Conservation (phyloP, 106 monocot genomes). For the Posidonia australis region DNA sequence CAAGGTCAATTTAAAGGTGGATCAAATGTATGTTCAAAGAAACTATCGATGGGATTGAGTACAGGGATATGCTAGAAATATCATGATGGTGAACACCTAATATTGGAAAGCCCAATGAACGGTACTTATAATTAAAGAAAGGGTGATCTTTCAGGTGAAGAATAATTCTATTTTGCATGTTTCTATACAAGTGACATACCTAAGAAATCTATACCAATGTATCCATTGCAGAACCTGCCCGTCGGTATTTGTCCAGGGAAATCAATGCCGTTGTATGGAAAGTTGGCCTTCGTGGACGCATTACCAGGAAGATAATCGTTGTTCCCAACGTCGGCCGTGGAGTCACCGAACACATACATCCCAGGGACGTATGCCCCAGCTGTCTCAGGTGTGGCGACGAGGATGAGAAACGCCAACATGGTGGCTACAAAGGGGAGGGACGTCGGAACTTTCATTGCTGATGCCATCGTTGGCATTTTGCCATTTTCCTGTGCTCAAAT, state of each 20-base stretch:
- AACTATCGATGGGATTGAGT: no score
- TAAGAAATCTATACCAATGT: slow-evolving; percentile 7
- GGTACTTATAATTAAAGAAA: not conserved
- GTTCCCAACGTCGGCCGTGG: slow-evolving; percentile 40
- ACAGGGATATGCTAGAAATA: no score
- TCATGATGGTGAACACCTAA: no score
- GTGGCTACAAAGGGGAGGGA: not conserved
- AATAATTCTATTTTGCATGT: not conserved
- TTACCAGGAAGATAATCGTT: slow-evolving; percentile 11
- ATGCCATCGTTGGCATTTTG: no score
- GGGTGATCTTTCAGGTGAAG: no score
- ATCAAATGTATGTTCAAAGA: no score
- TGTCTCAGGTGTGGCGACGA: not conserved
- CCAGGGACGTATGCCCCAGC: slow-evolving; percentile 1
- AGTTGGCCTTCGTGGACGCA: slow-evolving; percentile 6
- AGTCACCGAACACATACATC: no score
- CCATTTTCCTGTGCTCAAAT: no score
- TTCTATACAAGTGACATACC: slow-evolving; percentile 2
- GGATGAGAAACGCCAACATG: not conserved
- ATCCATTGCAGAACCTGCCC: slow-evolving; percentile 15
- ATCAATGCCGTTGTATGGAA: slow-evolving; percentile 18
- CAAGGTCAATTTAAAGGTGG: no score
- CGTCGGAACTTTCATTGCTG: not conserved
- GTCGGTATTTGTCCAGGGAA: slow-evolving; percentile 18
- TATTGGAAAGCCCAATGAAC: no score